These are phyloP conservation scores for Eucalyptus virginea DNA, from an alignment of 345 rosid genomes.

Conservation along the genomic window DNA sequence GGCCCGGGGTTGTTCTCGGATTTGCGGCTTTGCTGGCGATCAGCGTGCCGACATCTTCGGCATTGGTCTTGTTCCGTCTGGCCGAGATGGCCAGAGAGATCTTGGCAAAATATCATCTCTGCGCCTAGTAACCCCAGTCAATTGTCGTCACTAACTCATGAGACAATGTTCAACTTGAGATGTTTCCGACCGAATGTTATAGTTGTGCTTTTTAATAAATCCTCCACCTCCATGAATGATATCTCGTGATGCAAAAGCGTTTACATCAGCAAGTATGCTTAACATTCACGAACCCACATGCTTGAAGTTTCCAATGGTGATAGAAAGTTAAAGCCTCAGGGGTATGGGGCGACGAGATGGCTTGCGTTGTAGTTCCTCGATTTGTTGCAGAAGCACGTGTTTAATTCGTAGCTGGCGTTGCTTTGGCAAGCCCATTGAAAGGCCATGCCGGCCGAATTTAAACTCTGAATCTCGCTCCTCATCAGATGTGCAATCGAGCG, in stretches of 20 bases:
- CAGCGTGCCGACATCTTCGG: conserved; percentile 5
- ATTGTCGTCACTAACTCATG: neutral
- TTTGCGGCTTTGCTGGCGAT: neutral
- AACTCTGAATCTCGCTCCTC: neutral
- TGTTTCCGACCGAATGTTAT: neutral
- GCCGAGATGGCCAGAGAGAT: neutral
- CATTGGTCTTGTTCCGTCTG: neutral
- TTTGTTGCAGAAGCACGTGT: neutral
- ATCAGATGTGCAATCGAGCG: neutral
- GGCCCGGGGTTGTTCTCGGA: conserved; percentile 34
- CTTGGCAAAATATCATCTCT: neutral
- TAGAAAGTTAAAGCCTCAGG: too few species aligned
- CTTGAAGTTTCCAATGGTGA: neutral
- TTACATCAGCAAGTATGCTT: neutral
- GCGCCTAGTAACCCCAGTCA: neutral
- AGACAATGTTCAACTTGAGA: neutral
- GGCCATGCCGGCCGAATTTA: neutral
- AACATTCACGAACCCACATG: neutral
- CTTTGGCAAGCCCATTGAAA: neutral
- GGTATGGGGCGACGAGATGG: too few species aligned
- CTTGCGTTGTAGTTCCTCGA: neutral
- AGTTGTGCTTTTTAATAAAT: neutral
- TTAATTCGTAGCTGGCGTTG: neutral
- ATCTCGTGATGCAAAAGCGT: neutral
- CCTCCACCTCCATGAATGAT: neutral